Conservation (phyloP, 2,329 filamentous ascomycete genomes). For the Aspergillus sp. region DNA sequence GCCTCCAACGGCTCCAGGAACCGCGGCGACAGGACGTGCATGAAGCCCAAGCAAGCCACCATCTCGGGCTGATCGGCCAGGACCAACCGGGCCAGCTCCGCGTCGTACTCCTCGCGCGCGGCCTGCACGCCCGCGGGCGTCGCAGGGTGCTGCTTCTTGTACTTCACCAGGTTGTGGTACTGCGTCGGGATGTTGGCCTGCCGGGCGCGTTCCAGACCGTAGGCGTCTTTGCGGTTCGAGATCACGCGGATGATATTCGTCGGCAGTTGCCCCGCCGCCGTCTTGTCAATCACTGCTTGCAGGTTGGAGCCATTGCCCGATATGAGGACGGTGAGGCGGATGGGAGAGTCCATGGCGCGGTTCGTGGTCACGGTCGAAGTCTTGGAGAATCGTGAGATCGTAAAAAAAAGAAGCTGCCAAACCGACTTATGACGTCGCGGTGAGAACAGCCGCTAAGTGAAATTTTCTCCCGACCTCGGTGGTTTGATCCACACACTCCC, state of each 20-base stretch:
- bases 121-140: constrained; percentile 49
- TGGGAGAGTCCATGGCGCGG: constrained; percentile 28
- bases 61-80: constrained; percentile 66
- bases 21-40: constrained; percentile 72
- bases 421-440: neutral
- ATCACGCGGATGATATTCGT: constrained; percentile 63
- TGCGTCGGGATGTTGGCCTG: constrained; percentile 66
- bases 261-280: constrained; percentile 48
- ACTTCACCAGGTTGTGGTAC: constrained; percentile 78
- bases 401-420: neutral
- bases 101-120: constrained; percentile 70
- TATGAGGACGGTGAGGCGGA: constrained; percentile 66
- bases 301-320: constrained; percentile 76
- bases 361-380: neutral
- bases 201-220: constrained; percentile 61
- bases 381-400: neutral
- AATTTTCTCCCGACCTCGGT: neutral
- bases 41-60: constrained; percentile 81
- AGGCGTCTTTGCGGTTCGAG: constrained; percentile 63
- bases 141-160: constrained; percentile 67
- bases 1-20: constrained; percentile 69
- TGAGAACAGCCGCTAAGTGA: neutral
- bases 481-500: too few relatives aligned
- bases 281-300: constrained; percentile 70
- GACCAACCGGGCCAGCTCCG: constrained; percentile 68